Percentiles rank a stretch among this genome's conserved stretches.
Conservation (phyloP, 2,329 filamentous ascomycete genomes). For the Penicillium crustosum region DNA sequence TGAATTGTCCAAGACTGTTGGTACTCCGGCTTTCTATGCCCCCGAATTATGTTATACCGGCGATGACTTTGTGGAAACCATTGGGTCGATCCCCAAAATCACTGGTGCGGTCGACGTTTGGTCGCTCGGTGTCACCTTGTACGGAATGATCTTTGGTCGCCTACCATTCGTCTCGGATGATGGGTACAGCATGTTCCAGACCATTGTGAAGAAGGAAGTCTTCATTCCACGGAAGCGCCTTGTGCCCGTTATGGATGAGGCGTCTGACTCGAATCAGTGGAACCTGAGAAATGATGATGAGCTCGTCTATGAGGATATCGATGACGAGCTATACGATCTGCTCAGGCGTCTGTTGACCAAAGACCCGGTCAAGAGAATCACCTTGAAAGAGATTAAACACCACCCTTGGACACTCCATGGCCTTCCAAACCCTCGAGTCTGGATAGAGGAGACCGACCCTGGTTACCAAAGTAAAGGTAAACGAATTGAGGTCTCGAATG, state of each 20-base stretch:
- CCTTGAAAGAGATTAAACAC: slow-evolving; percentile 85
- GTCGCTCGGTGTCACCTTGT: slow-evolving; percentile 94
- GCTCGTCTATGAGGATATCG: slow-evolving; percentile 80
- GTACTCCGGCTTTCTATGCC: slow-evolving; percentile 95
- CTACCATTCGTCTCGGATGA: slow-evolving; percentile 91
- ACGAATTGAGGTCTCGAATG: slow-evolving; percentile 87
- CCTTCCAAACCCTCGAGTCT: slow-evolving; percentile 69
- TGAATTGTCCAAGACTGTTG: slow-evolving; percentile 96
- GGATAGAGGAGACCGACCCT: slow-evolving; percentile 95
- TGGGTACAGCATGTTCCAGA: slow-evolving; percentile 86
- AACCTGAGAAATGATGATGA: slow-evolving; percentile 68
- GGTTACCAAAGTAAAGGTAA: slow-evolving; percentile 73
- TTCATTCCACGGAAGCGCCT: slow-evolving; percentile 82
- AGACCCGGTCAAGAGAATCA: slow-evolving; percentile 84
- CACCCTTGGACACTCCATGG: slow-evolving; percentile 87
- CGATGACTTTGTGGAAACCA: slow-evolving; percentile 55
- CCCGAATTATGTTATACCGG: slow-evolving; percentile 94
- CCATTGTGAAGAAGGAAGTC: slow-evolving; percentile 88
- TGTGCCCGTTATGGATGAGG: slow-evolving; percentile 61
- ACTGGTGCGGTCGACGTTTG: slow-evolving; percentile 95
- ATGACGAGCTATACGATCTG: slow-evolving; percentile 76
- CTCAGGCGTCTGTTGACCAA: slow-evolving; percentile 79
- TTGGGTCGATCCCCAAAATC: slow-evolving; percentile 65
- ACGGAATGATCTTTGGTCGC: slow-evolving; percentile 90
- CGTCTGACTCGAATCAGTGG: slow-evolving; percentile 47